Evolutionary conservation across 352 stramenopile species (phyloP), one percentile per base, ranked within the genome.

Genomic region (Plasmopara muralis): DNA sequence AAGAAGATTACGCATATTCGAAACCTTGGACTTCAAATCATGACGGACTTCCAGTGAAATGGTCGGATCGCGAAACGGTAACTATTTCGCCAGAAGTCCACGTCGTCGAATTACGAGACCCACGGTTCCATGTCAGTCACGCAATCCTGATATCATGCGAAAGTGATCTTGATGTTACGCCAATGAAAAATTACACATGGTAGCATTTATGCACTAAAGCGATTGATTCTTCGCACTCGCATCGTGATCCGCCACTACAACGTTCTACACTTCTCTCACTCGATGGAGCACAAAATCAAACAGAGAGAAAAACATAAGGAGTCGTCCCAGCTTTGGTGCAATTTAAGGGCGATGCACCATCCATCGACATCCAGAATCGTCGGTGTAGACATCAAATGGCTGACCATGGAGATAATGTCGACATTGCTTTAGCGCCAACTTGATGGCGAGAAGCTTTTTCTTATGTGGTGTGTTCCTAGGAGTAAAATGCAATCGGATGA

Each of bases 401-500:
- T 28, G 29, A 7, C 43, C 43, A 14, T 29, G 30, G 4, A 49
- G 12, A 15, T 49, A 49, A 29, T 40, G 15, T 25, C 43, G 10
- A 28, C 43, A 49, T 7, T 40, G 14, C 4, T 4, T 6, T 0
- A 49, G 43, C 5, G 20, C 28, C 5, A 40, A 9, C 14, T 49
- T 49, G 29, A 49, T 49, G 6, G 43, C 30, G 14, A 15, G 39
- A 8, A 49, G n/a, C 30, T 49, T 31, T n/a, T 40, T 49, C 43
- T 4, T 39, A 9, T 18, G 40, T 18, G 13, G 40, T 31, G 16
- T 13, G n/a, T 33, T 5, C 18, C 5, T 7, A 46, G 18, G 41
- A 46, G 41, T 34, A 46, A 15, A 46, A 46, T 9, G 16, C 41
- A 33, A 46, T 5, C 16, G 16, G 16, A 13, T 46, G 41, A 33